phyloP scores from a whole-genome alignment of 306 rosid species.

The Casuarina cunninghamiana region DNA sequence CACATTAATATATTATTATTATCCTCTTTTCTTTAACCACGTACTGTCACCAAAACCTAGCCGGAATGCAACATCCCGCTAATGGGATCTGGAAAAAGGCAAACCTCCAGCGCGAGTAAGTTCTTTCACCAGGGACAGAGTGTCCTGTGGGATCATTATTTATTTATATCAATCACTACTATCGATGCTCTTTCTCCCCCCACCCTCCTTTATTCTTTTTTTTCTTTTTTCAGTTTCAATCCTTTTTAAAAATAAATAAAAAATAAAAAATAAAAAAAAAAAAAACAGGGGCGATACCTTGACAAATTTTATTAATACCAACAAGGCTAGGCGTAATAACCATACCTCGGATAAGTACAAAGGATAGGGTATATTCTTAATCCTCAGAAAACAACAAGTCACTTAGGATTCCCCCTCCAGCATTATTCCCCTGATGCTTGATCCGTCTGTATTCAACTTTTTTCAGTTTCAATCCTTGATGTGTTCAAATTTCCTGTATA shows the following conservation, averaged over 20 bases:
- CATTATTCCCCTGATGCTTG: not conserved
- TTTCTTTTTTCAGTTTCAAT: not conserved
- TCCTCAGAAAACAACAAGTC: no score
- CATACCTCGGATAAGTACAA: no score
- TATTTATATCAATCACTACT: not conserved
- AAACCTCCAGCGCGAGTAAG: not conserved
- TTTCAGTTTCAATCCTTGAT: not conserved
- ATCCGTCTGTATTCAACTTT: not conserved
- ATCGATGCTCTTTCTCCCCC: no score
- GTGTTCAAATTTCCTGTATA: conserved; percentile 3
- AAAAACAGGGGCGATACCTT: no score
- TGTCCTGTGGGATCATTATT: conserved; percentile 6
- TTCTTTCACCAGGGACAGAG: conserved; percentile 17
- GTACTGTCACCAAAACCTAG: not conserved
- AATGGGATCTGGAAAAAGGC: not conserved
- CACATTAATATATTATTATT: not conserved
- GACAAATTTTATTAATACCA: no score
- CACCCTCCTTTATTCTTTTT: no score
- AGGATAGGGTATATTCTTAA: no score
- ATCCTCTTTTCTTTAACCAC: not conserved
- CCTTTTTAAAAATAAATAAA: no score
- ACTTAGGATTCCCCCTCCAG: no score
- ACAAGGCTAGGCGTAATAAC: no score
- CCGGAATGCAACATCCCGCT: not conserved
- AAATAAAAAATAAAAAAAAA: no score